Conservation (phyloP, 345 rosid species). For the Eucalyptus decipiens region DNA sequence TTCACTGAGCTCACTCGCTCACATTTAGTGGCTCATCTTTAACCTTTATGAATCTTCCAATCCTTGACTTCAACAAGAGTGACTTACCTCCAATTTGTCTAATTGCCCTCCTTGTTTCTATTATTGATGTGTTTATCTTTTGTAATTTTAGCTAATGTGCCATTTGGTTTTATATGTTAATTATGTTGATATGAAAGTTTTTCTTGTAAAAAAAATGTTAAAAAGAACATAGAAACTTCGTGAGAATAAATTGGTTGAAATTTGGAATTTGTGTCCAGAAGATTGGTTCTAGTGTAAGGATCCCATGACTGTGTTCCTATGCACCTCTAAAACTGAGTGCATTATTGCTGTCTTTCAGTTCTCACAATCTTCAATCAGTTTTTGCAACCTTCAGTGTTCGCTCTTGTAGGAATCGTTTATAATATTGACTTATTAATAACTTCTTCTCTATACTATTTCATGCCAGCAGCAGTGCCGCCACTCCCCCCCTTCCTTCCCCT, state of each 20-base stretch:
- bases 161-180: background rate
- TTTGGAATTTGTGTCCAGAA: background rate
- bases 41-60: background rate
- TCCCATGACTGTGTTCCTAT: background rate
- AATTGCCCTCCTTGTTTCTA: background rate
- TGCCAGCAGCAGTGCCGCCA: no score
- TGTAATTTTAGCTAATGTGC: background rate
- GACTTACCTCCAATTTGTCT: background rate
- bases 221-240: background rate
- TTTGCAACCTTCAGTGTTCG: background rate
- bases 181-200: background rate
- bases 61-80: background rate
- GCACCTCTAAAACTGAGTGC: background rate
- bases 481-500: background rate
- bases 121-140: background rate
- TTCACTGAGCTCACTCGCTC: background rate
- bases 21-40: background rate
- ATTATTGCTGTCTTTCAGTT: background rate
- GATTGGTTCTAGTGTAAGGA: background rate
- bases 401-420: background rate
- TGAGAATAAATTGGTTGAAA: background rate
- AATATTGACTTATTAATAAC: background rate
- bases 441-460: background rate
- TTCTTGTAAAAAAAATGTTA: background rate
- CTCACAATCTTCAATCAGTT: background rate